Evolutionary conservation across 441 rosid genomes (phyloP).

Genomic region (Adansonia madagascariensis): DNA sequence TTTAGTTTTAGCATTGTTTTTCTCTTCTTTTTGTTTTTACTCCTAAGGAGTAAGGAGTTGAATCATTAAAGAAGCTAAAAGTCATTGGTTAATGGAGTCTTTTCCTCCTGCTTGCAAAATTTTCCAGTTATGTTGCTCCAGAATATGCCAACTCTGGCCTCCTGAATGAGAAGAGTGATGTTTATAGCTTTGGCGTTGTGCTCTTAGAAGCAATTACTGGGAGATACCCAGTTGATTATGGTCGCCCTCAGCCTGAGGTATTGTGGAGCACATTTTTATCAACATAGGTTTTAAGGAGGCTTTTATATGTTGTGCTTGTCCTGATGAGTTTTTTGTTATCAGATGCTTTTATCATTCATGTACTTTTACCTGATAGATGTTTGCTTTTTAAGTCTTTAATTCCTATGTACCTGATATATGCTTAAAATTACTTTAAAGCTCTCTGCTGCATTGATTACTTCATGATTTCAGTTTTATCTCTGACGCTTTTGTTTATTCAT

Average conservation of each 20-base stretch:
- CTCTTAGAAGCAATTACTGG: constrained; percentile 93
- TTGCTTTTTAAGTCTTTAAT: not conserved
- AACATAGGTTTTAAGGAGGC: not conserved
- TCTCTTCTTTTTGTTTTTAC: not conserved
- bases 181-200: constrained; percentile 76
- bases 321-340: constrained; percentile 15
- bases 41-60: constrained; percentile 7
- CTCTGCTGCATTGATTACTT: not conserved
- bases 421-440: not conserved
- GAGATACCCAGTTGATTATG: constrained; percentile 93
- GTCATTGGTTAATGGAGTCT: constrained; percentile 1
- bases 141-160: constrained; percentile 93
- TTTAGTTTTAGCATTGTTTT: not conserved
- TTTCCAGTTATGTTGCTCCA: constrained; percentile 84
- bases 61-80: constrained; percentile 8
- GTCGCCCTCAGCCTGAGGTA: constrained; percentile 85
- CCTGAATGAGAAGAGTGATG: constrained; percentile 81
- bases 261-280: constrained; percentile 21
- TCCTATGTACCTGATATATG: not conserved
- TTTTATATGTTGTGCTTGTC: not conserved
- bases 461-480: not conserved
- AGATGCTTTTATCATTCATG: constrained; percentile 3
- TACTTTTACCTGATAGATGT: not conserved
- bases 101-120: constrained; percentile 16
- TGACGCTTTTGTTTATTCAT: constrained; percentile 5